phyloP scores from a whole-genome alignment of 2,329 filamentous ascomycete species.

The Alternaria sp. region DNA sequence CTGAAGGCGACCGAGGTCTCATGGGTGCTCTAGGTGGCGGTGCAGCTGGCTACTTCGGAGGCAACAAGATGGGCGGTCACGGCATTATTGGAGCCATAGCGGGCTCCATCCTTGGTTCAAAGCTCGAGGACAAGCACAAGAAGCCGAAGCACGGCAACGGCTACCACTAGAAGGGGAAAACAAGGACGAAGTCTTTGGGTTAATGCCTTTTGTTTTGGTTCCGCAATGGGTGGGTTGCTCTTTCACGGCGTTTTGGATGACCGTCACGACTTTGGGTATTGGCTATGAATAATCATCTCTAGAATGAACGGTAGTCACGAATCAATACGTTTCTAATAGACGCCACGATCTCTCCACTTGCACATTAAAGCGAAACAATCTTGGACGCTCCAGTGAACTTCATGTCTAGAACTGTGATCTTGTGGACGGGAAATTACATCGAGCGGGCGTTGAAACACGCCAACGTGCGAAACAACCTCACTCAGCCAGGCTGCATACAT shows the following conservation, averaged over 20 bases:
- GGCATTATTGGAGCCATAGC: conserved; percentile 64
- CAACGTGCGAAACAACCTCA: neutral
- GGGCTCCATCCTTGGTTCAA: conserved; percentile 62
- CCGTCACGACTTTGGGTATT: neutral
- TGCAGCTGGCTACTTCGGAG: conserved; percentile 62
- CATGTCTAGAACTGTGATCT: neutral
- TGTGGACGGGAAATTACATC: neutral
- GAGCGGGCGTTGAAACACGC: conserved; percentile 8
- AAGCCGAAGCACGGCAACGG: conserved; percentile 37
- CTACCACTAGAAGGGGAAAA: conserved; percentile 11
- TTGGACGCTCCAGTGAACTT: neutral
- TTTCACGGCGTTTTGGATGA: conserved; percentile 3
- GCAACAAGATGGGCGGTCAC: conserved; percentile 61
- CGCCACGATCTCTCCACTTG: neutral
- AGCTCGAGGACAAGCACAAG: conserved; percentile 62
- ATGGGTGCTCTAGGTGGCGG: conserved; percentile 64
- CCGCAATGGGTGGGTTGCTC: neutral
- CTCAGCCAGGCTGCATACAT: neutral
- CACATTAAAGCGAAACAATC: neutral
- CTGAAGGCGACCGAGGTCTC: conserved; percentile 63
- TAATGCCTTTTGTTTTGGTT: neutral
- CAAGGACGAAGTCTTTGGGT: neutral
- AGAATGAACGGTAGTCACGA: conserved; percentile 3
- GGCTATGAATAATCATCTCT: neutral
- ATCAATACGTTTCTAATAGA: neutral